Evolutionary conservation across 2,329 filamentous ascomycete genomes (phyloP).

Genomic region (Neonectria hederae): DNA sequence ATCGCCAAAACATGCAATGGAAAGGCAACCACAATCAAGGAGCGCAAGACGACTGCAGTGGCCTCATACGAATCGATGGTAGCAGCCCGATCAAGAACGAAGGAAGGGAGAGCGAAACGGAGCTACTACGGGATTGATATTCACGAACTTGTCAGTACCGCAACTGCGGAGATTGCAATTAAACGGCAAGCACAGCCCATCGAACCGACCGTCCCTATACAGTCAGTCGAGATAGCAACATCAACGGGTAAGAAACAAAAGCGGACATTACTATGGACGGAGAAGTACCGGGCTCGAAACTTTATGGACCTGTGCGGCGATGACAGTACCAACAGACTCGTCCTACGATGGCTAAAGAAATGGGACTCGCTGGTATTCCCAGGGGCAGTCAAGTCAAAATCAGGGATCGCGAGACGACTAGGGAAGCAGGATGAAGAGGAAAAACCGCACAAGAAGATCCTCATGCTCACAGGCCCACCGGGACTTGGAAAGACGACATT

Average conservation of each 20-base stretch:
- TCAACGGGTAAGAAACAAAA: conserved; percentile 52
- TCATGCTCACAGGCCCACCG: conserved; percentile 90
- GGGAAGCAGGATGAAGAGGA: conserved; percentile 69
- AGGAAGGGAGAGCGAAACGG: conserved; percentile 73
- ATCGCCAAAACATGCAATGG: conserved; percentile 67
- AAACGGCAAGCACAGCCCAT: conserved; percentile 38
- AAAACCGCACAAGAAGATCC: conserved; percentile 83
- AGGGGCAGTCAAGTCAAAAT: conserved; percentile 70
- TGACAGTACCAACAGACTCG: conserved; percentile 89
- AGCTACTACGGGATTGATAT: conserved; percentile 95
- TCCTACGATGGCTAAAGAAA: conserved; percentile 90
- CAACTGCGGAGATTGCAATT: conserved; percentile 66
- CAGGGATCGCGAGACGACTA: conserved; percentile 54
- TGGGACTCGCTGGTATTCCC: conserved; percentile 97
- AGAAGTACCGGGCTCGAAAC: conserved; percentile 92
- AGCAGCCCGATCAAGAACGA: conserved; percentile 72
- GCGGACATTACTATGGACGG: conserved; percentile 83
- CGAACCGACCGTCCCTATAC: conserved; percentile 48
- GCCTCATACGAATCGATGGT: conserved; percentile 73
- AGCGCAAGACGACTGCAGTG: conserved; percentile 57
- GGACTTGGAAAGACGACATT: conserved; percentile 96
- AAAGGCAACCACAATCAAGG: conserved; percentile 62
- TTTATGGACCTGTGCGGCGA: conserved; percentile 96
- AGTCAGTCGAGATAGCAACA: conserved; percentile 53
- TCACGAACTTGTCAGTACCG: conserved; percentile 80